Conservation (phyloP, 495 filamentous ascomycete genomes). For the Glonium stellatum region DNA sequence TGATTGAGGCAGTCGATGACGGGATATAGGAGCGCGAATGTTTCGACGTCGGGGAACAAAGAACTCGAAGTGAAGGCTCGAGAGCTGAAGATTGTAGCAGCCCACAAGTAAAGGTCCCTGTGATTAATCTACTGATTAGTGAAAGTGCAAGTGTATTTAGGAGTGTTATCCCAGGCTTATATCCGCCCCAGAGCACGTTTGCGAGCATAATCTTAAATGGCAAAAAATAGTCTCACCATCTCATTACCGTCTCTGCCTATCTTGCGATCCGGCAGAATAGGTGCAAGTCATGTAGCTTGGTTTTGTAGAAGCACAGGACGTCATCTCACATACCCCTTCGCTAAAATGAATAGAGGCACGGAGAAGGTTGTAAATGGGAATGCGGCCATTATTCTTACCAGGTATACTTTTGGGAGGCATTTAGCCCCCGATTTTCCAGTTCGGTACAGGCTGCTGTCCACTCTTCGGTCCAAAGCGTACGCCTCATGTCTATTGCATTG, state of each 20-base stretch:
- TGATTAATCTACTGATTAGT: neutral
- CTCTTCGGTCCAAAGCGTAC: constrained; percentile 43
- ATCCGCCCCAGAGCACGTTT: too few species aligned
- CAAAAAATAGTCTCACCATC: too few species aligned
- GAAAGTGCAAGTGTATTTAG: neutral
- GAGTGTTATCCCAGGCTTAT: too few species aligned
- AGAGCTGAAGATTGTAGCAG: constrained; percentile 56
- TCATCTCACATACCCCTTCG: too few species aligned
- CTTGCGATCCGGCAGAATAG: too few species aligned
- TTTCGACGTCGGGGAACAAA: constrained; percentile 38
- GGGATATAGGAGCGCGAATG: constrained; percentile 51
- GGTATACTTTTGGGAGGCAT: constrained; percentile 30
- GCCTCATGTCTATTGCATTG: constrained; percentile 41
- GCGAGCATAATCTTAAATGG: too few species aligned
- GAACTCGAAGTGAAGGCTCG: constrained; percentile 46
- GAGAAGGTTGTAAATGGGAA: neutral
- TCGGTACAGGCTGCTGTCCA: constrained; percentile 40
- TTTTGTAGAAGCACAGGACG: too few species aligned
- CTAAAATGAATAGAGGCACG: constrained; percentile 1
- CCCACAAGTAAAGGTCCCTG: constrained; percentile 61
- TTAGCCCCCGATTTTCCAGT: constrained; percentile 36
- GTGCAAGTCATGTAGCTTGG: too few species aligned
- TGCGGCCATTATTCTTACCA: constrained; percentile 29
- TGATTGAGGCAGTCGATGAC: constrained; percentile 59
- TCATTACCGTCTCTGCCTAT: too few species aligned